Evolutionary conservation across 371 early-diverging fungal species (phyloP), one percentile per base, ranked within the genome.

Genomic region (Lichtheimia hyalospora): DNA sequence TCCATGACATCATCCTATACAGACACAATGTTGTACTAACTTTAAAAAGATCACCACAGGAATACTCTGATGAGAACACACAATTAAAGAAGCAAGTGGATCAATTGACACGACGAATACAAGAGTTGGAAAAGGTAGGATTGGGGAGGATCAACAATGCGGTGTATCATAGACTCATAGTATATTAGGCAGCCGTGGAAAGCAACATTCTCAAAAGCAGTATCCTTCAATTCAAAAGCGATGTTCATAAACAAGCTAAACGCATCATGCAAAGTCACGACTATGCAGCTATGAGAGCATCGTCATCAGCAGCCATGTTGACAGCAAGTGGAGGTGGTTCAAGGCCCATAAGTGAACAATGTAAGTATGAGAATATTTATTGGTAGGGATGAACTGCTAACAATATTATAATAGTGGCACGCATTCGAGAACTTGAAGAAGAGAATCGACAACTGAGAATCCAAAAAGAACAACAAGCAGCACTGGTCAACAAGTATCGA

Each of bases 211-310:
- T 93, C 14, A 83, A 85, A 49, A 88, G 86, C 69, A 88, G 88
- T 56, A 91, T 93, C 52, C 67, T 88, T 27, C 92, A 88, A 61
- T 89, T 93, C 58, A 83, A 86, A 8, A 87, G 89, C 34, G 89
- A 92, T 70, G 84, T 92, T 0, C 89, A 89, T 50, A 86, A 84
- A 48, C 88, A 91, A 61, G 87, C 85, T 24, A 65, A 76, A 34
- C 64, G 76, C 7, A 69, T 77, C 10, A 64, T 72, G 66, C 79
- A 77, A 55, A 70, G 61, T 10, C 82, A 79, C 24, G 77, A 78
- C 20, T 57, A 54, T 27, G 28, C 60, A 5, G 52, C 48, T n/a
- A 58, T 60, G 66, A 62, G 58, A 27, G 62, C 57, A n/a, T 71
- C 54, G 24, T 72, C 58, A 14, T 66, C 58, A 13, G 55, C 62